Conservation (phyloP, 371 early-diverging fungal species). For the Basidiobolus heterosporus region DNA sequence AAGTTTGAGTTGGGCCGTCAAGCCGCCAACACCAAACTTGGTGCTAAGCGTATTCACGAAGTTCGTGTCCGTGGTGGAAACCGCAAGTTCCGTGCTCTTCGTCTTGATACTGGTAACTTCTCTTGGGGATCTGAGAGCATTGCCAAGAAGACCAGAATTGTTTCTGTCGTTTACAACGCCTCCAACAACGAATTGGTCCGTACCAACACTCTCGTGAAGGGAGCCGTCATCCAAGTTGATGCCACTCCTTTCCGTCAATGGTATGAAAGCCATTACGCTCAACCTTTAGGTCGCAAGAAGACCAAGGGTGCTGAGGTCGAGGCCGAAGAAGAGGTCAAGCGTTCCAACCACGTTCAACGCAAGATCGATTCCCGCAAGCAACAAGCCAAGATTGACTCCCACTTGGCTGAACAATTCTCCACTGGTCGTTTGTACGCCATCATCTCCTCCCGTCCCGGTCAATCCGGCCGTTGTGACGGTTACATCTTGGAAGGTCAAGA, state of each 20-base stretch:
- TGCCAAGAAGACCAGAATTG: conserved; percentile 91
- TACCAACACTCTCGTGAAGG: conserved; percentile 99
- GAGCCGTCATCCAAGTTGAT: conserved; percentile 95
- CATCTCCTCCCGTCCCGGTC: conserved; percentile 97
- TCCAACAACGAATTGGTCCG: conserved; percentile 99
- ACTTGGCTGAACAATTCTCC: conserved; percentile 85
- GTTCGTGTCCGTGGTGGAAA: conserved; percentile 98
- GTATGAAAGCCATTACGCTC: conserved; percentile 92
- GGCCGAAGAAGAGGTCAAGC: conserved; percentile 14
- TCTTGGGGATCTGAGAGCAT: conserved; percentile 91
- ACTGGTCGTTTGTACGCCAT: conserved; percentile 92
- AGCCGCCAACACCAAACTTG: conserved; percentile 95
- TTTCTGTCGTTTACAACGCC: conserved; percentile 98
- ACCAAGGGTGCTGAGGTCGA: conserved; percentile 22
- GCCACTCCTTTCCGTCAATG: conserved; percentile 98
- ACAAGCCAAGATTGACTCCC: conserved; percentile 69
- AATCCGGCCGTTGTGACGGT: conserved; percentile 96
- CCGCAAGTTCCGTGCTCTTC: conserved; percentile 95
- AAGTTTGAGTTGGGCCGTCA: conserved; percentile 98
- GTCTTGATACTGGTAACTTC: conserved; percentile 95
- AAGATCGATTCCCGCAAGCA: conserved; percentile 76
- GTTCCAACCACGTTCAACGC: conserved; percentile 79
- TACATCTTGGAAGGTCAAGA: conserved; percentile 98
- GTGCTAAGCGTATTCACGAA: conserved; percentile 83
- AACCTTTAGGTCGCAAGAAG: conserved; percentile 77